Conservation (phyloP, 2,329 filamentous ascomycete species). For the Penicillium thymicola region DNA sequence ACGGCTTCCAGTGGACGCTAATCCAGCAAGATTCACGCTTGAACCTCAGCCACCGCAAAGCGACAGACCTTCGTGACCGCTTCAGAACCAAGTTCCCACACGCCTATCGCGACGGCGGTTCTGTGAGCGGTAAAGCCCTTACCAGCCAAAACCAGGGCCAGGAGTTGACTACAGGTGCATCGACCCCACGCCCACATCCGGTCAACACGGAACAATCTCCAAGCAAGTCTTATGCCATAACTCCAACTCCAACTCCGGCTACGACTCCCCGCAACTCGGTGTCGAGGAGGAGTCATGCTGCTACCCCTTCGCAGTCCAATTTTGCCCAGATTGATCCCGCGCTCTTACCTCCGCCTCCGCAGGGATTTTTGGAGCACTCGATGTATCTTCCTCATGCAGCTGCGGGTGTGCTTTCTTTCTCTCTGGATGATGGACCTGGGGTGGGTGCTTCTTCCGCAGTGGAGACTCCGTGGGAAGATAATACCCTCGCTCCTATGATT, state of each 20-base stretch:
- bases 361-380: constrained; percentile 25
- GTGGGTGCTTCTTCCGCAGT: constrained; percentile 13
- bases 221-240: constrained; percentile 13
- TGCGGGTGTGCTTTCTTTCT: constrained; percentile 27
- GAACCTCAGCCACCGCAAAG: constrained; percentile 50
- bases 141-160: constrained; percentile 13
- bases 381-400: constrained; percentile 11
- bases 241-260: constrained; percentile 4
- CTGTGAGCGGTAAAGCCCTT: constrained; percentile 34
- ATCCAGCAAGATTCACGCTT: constrained; percentile 56
- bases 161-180: constrained; percentile 1
- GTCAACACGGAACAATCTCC: not conserved
- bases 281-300: constrained; percentile 17
- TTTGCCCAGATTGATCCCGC: constrained; percentile 30
- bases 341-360: constrained; percentile 33
- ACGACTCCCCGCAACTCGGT: constrained; percentile 5
- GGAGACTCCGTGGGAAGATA: constrained; percentile 35
- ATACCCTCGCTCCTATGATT: constrained; percentile 40
- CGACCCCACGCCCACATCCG: constrained; percentile 2
- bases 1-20: constrained; percentile 59
- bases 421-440: constrained; percentile 32
- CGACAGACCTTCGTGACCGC: constrained; percentile 60
- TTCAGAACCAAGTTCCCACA: constrained; percentile 60
- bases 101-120: constrained; percentile 50
- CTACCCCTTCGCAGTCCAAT: constrained; percentile 13